Percentiles rank a stretch among this genome's conserved stretches.
phyloP scores from a whole-genome alignment of 2,329 filamentous ascomycete species.

The Aspergillus unguis region DNA sequence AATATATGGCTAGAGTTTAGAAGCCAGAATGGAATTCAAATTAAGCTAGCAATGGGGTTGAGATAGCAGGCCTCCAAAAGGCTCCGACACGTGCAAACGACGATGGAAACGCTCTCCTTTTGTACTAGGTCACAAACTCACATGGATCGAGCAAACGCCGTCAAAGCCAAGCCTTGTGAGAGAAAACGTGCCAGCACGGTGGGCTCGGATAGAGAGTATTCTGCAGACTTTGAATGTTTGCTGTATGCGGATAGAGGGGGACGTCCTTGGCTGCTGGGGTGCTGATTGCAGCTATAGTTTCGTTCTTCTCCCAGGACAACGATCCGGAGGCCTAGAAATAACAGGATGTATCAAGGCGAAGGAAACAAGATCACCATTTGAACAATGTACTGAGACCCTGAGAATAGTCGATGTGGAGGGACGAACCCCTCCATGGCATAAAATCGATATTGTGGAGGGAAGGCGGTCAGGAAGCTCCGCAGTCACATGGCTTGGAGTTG shows the following conservation, averaged over 20 bases:
- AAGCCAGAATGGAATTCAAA: slow-evolving; percentile 1
- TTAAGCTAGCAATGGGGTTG: slow-evolving; percentile 4
- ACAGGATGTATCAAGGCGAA: neutral
- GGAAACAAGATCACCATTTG: neutral
- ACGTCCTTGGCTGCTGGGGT: slow-evolving; percentile 8
- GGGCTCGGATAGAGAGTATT: slow-evolving; percentile 13
- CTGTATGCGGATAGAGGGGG: slow-evolving; percentile 4
- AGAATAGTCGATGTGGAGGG: neutral
- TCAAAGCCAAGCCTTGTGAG: slow-evolving; percentile 26
- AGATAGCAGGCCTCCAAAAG: neutral
- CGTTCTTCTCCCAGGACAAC: slow-evolving; percentile 25
- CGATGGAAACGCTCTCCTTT: neutral
- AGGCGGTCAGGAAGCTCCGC: slow-evolving; percentile 27
- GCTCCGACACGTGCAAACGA: neutral
- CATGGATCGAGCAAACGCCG: slow-evolving; percentile 25
- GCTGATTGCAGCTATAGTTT: slow-evolving; percentile 26
- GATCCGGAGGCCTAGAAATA: slow-evolving; percentile 7
- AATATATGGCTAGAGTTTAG: neutral
- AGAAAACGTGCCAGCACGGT: slow-evolving; percentile 30
- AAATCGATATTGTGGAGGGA: slow-evolving; percentile 4
- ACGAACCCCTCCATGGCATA: slow-evolving; percentile 6
- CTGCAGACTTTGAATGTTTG: neutral
- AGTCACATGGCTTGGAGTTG: slow-evolving; percentile 30
- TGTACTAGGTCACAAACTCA: slow-evolving; percentile 23
- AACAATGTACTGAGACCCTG: neutral